These are phyloP conservation scores for Entophlyctis helioformis DNA, from an alignment of 192 early-diverging fungal species.

Conservation along the genomic window DNA sequence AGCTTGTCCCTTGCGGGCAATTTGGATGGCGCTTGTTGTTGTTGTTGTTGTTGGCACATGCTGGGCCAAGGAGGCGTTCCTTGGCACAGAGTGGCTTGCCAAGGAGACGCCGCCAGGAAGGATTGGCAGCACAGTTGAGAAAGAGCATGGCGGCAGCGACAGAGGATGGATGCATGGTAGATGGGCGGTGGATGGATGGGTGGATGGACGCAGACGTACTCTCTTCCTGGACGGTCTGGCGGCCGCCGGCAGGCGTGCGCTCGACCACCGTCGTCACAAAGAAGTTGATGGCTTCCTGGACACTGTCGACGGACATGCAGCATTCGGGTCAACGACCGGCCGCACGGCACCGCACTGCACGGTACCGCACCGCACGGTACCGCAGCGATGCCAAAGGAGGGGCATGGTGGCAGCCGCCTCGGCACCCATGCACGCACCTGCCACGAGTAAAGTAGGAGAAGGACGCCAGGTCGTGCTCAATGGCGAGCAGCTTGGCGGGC, in stretches of 20 bases:
- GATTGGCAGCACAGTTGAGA: no score
- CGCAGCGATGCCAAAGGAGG: no score
- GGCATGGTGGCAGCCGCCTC: no score
- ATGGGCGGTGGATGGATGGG: background rate
- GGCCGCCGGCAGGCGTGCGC: conserved; percentile 63
- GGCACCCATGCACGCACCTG: no score
- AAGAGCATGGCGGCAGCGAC: no score
- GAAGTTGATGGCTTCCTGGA: conserved; percentile 82
- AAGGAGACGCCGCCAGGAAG: no score
- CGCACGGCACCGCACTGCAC: background rate
- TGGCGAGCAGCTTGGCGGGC: conserved; percentile 31
- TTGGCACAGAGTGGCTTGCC: no score
- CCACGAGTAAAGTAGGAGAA: conserved; percentile 82
- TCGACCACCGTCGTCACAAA: conserved; percentile 74
- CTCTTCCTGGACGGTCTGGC: conserved; percentile 69
- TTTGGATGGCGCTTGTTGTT: no score
- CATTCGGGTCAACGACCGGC: background rate
- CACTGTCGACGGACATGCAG: conserved; percentile 17
- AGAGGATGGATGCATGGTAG: no score
- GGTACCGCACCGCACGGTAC: background rate
- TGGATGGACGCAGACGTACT: conserved; percentile 28
- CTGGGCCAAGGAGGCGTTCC: no score
- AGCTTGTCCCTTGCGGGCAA: no score
- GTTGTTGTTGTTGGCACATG: no score
- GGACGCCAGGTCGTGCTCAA: conserved; percentile 59